These are phyloP conservation scores for Auricularia sp. DNA, from an alignment of 768 basidiomycete genomes.

Conservation along the genomic window DNA sequence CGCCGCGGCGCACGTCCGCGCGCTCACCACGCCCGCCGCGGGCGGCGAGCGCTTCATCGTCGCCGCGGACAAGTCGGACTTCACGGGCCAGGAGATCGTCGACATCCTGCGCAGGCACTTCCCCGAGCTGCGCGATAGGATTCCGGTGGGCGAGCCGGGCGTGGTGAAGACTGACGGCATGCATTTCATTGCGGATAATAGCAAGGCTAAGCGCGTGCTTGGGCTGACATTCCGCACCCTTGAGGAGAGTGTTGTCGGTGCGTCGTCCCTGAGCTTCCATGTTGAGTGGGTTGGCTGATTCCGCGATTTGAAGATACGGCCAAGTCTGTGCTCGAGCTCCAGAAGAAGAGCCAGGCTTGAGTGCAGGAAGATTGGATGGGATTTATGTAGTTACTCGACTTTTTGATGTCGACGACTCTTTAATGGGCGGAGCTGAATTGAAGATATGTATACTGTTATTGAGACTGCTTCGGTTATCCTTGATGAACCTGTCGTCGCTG, in stretches of 20 bases:
- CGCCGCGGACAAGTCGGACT: conserved; percentile 10
- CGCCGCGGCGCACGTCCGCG: conserved; percentile 41
- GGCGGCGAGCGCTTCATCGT: conserved; percentile 50
- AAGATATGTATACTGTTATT: no score
- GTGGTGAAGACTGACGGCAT: background rate
- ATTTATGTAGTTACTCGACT: background rate
- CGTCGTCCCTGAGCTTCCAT: background rate
- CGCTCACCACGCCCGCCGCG: conserved; percentile 41
- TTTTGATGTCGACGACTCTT: background rate
- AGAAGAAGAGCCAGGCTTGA: background rate
- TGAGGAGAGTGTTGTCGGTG: background rate
- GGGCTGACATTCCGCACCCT: background rate
- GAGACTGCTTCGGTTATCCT: no score
- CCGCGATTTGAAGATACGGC: background rate
- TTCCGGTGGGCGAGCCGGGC: background rate
- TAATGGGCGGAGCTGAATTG: background rate
- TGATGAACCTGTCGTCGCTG: no score
- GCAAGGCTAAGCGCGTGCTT: background rate
- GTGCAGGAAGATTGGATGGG: background rate
- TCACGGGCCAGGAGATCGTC: background rate
- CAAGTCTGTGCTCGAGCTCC: background rate
- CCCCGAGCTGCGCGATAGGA: background rate
- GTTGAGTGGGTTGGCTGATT: background rate
- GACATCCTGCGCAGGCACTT: background rate
- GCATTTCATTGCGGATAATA: background rate